Conservation (phyloP, 257 asterid genomes). For the Linderniella brevidens region DNA sequence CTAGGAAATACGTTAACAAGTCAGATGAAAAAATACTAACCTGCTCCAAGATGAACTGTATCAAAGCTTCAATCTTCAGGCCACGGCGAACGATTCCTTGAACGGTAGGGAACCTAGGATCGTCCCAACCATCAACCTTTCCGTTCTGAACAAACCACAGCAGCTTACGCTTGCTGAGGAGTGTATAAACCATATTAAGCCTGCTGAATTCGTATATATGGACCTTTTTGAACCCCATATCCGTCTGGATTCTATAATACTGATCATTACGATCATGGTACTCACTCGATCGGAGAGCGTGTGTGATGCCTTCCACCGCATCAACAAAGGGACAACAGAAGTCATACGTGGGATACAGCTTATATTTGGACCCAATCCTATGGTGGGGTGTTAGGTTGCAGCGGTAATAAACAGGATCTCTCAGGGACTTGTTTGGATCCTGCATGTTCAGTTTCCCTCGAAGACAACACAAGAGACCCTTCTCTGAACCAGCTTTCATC, state of each 20-base stretch:
- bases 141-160: slow-evolving; percentile 96
- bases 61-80: slow-evolving; percentile 65
- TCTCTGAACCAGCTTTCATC: slow-evolving; percentile 82
- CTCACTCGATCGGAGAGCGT: slow-evolving; percentile 92
- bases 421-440: slow-evolving; percentile 76
- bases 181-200: slow-evolving; percentile 82
- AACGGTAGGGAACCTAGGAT: slow-evolving; percentile 93
- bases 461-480: slow-evolving; percentile 72
- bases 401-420: slow-evolving; percentile 95
- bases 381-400: slow-evolving; percentile 92
- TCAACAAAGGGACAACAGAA: slow-evolving; percentile 95
- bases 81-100: slow-evolving; percentile 98
- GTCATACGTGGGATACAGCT: slow-evolving; percentile 88
- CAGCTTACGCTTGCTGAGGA: slow-evolving; percentile 95
- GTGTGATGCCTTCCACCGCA: slow-evolving; percentile 78
- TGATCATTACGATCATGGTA: slow-evolving; percentile 95
- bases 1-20: too few relatives aligned
- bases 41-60: slow-evolving; percentile 90
- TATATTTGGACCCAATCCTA: slow-evolving; percentile 67
- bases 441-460: slow-evolving; percentile 88
- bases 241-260: slow-evolving; percentile 70
- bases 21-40: slow-evolving; percentile 18
- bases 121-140: slow-evolving; percentile 95
- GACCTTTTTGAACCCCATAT: slow-evolving; percentile 77
- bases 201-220: slow-evolving; percentile 79